A percentile compares a stretch with the other conserved stretches of the same genome.
These are phyloP conservation scores for Xylariaceae sp. DNA, from an alignment of 2,329 filamentous ascomycete species.

Conservation along the genomic window DNA sequence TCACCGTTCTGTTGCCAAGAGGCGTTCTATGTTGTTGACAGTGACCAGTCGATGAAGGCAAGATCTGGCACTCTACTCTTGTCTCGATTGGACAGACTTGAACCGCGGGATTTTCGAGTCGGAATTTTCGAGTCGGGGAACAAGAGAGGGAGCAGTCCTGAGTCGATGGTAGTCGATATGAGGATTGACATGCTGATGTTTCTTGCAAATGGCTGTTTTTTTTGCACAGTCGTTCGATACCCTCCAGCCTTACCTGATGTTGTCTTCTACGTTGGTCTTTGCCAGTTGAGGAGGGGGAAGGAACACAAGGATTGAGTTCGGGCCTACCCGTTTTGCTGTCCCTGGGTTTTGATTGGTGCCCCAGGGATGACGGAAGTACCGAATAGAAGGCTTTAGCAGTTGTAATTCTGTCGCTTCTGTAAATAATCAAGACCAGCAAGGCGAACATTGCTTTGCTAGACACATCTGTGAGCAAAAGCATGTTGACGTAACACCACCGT, in stretches of 20 bases:
- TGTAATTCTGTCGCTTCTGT: constrained; percentile 12
- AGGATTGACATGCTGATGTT: constrained; percentile 10
- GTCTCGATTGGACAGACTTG: neutral
- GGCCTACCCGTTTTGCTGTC: constrained; percentile 8
- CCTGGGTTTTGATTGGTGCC: constrained; percentile 15
- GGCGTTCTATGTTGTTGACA: too few relatives aligned
- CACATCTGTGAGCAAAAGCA: too few relatives aligned
- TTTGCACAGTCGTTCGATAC: constrained; percentile 16
- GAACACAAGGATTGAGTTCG: constrained; percentile 13
- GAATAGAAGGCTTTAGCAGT: neutral
- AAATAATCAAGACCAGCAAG: constrained; percentile 16
- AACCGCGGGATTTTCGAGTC: constrained; percentile 3
- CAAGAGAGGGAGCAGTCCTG: neutral
- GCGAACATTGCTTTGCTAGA: too few relatives aligned
- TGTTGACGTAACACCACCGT: too few relatives aligned
- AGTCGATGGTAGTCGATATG: constrained; percentile 14
- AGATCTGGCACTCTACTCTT: neutral
- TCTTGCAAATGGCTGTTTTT: constrained; percentile 13
- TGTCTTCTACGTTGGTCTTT: constrained; percentile 18
- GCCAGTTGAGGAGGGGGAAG: constrained; percentile 20
- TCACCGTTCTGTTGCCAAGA: too few relatives aligned
- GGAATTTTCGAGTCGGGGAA: constrained; percentile 13
- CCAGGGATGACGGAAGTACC: constrained; percentile 13
- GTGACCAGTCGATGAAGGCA: too few relatives aligned
- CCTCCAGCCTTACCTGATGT: constrained; percentile 13